Percentiles rank a stretch among this genome's conserved stretches.
Conservation (phyloP, 139 green algal species). For the Prasinococcaceae sp. region DNA sequence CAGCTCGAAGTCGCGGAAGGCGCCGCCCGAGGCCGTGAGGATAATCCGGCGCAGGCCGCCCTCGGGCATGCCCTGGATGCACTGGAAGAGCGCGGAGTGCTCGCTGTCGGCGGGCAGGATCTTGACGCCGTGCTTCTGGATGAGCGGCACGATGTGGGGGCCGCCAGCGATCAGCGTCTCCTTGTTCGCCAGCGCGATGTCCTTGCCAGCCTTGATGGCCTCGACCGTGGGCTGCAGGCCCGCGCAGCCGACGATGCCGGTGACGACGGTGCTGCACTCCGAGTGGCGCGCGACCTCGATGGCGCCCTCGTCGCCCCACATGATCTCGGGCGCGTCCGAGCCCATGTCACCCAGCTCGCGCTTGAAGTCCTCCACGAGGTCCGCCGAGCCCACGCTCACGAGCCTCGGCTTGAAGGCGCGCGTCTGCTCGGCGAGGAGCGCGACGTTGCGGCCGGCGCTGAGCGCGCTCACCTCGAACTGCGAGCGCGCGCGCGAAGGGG, state of each 20-base stretch:
- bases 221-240: conserved; percentile 87
- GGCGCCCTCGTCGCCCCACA: conserved; percentile 70
- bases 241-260: conserved; percentile 93
- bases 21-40: conserved; percentile 90
- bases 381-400: conserved; percentile 61
- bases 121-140: conserved; percentile 70
- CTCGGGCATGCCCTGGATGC: conserved; percentile 73
- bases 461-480: conserved; percentile 71
- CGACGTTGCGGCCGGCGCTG: conserved; percentile 77
- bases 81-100: conserved; percentile 90
- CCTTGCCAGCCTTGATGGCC: conserved; percentile 89
- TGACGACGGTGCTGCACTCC: conserved; percentile 44
- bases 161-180: conserved; percentile 95
- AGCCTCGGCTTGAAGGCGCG: conserved; percentile 58
- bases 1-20: conserved; percentile 49
- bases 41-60: conserved; percentile 89
- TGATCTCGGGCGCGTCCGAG: conserved; percentile 73
- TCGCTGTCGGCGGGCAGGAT: conserved; percentile 95
- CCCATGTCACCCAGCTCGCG: conserved; percentile 40
- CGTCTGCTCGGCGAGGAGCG: conserved; percentile 66
- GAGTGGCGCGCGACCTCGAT: conserved; percentile 46
- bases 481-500: no score
- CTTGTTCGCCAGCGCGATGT: conserved; percentile 99
- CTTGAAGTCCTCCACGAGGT: conserved; percentile 45
- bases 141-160: conserved; percentile 78